phyloP scores from a whole-genome alignment of 805 yeast genomes.

The Starmera quercuum region DNA sequence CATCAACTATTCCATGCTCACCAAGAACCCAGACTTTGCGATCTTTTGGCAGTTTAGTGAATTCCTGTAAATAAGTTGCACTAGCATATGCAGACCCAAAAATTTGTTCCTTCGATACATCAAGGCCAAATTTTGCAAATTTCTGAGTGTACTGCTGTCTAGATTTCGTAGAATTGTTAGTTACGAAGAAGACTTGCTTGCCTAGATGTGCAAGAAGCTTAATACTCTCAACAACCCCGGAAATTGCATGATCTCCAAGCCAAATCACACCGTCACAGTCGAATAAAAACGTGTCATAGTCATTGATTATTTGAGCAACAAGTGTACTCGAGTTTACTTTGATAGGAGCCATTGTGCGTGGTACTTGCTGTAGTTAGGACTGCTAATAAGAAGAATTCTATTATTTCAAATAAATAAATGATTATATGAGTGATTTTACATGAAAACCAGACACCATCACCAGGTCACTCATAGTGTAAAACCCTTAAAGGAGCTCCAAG shows the following conservation, averaged over 20 bases:
- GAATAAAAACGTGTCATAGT: slow-evolving; percentile 80
- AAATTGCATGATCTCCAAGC: slow-evolving; percentile 79
- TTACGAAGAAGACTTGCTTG: slow-evolving; percentile 80
- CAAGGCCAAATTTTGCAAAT: slow-evolving; percentile 49
- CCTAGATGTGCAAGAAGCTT: slow-evolving; percentile 41
- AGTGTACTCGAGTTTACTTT: slow-evolving; percentile 42
- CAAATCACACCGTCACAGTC: slow-evolving; percentile 98
- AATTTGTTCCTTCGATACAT: slow-evolving; percentile 53
- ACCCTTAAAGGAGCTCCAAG: too few species aligned
- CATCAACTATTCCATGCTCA: slow-evolving; percentile 78
- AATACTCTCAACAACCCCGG: slow-evolving; percentile 71
- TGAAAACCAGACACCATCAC: too few species aligned
- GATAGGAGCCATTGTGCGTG: slow-evolving; percentile 18
- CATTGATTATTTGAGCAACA: slow-evolving; percentile 46
- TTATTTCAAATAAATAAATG: background rate
- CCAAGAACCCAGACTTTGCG: slow-evolving; percentile 88
- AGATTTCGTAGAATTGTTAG: slow-evolving; percentile 93
- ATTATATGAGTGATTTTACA: too few species aligned
- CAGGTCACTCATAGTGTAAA: too few species aligned
- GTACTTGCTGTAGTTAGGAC: background rate
- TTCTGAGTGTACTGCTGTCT: slow-evolving; percentile 69
- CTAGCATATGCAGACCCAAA: slow-evolving; percentile 91
- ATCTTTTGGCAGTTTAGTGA: slow-evolving; percentile 63
- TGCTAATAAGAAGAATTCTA: background rate
- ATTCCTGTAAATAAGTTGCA: slow-evolving; percentile 76